Evolutionary conservation across 2,329 filamentous ascomycete species (phyloP), one percentile per base, ranked within the genome.

Genomic region (Metarhizium guizhouense): DNA sequence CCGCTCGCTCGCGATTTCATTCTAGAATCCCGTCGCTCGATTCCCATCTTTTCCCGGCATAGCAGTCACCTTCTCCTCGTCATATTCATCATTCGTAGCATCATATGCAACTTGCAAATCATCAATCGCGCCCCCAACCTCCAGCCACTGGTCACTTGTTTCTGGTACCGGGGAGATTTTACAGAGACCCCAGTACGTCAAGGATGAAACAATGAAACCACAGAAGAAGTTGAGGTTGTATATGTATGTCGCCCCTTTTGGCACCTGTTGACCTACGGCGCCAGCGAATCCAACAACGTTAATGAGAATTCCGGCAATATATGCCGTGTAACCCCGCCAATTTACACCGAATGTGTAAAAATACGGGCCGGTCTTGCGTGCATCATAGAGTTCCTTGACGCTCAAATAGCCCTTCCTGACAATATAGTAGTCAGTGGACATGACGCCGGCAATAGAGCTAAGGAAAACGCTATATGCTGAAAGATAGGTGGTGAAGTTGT

Each of bases 401-500:
- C 91, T 83, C 2, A 94, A 76, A 68, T 91, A 95, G 5, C 92
- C 92, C 57, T 81, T 85, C 56, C 92, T 87, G 5, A 96, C 88
- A 55, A 87, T 59, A 71, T 95, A 96, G 75, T 96, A 96, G 70
- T 96, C 92, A 62, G 79, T 82, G 58, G 91, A 77, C 74, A 96
- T 94, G 60, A 95, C 90, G n/a, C 92, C 92, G 0, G 90, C 91
- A 59, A 96, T 95, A 47, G 88, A 90, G 57, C 88, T 92, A n/a
- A 96, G 80, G 73, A 96, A 96, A 56, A 96, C 90, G 3, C 88
- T 91, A 75, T 96, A 96, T 1, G 92, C 87, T 1, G 88, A 94
- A 1, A 96, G 83, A 67, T 96, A 96, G 3, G 89, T 95, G 0
- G 89, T 94, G 74, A 96, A 96, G 71, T 86, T 85, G 75, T 93